phyloP scores from a whole-genome alignment of 129 eudicot genomes.

The Lonicera japonica region DNA sequence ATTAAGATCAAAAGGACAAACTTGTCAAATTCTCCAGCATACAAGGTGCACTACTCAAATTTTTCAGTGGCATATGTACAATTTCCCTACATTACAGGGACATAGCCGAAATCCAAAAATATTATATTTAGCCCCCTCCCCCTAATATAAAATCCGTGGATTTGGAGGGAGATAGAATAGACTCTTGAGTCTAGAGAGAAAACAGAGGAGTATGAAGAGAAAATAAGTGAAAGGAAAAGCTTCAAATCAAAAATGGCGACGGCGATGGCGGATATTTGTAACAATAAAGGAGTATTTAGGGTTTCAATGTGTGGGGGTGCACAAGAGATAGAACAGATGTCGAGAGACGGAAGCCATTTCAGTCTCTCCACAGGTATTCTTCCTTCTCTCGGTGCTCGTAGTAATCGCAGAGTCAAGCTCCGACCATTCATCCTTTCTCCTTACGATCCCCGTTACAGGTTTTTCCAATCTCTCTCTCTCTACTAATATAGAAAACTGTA shows the following conservation, averaged over 20 bases:
- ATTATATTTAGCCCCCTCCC: background rate
- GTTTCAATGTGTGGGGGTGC: slow-evolving; percentile 50
- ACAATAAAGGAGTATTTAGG: slow-evolving; percentile 20
- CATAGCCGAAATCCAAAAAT: too few species aligned
- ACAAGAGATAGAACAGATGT: slow-evolving; percentile 54
- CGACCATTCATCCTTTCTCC: slow-evolving; percentile 52
- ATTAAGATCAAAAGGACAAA: too few species aligned
- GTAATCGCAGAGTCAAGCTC: slow-evolving; percentile 47
- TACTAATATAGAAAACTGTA: background rate
- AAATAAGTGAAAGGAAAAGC: background rate
- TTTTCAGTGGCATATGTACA: too few species aligned
- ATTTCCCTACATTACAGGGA: too few species aligned
- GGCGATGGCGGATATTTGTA: slow-evolving; percentile 33
- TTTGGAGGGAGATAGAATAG: too few species aligned
- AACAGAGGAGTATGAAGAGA: background rate
- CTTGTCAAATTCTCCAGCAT: too few species aligned
- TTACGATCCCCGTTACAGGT: slow-evolving; percentile 74
- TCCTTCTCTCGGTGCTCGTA: slow-evolving; percentile 79
- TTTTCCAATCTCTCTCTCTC: background rate
- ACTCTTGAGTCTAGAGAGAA: too few species aligned
- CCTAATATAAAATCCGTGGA: background rate
- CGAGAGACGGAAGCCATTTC: slow-evolving; percentile 72
- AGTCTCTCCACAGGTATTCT: slow-evolving; percentile 60
- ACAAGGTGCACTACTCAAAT: too few species aligned
- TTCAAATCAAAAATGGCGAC: slow-evolving; percentile 11